phyloP scores from a whole-genome alignment of 176 grass and related monocot species.

The Zoysia pacifica region DNA sequence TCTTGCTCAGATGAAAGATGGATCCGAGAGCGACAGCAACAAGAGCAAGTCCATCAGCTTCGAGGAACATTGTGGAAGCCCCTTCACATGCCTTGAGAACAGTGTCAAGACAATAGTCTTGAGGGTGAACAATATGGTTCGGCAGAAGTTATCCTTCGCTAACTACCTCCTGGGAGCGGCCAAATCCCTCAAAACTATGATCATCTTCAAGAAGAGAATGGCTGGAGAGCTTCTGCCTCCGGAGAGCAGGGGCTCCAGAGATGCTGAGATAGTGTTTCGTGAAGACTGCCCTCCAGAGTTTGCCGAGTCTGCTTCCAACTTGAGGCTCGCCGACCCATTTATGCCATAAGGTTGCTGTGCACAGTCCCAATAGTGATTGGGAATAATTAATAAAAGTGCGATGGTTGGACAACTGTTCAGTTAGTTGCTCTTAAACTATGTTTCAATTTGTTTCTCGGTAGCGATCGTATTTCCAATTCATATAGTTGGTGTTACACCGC shows the following conservation, averaged over 20 bases:
- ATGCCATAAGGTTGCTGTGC: background rate
- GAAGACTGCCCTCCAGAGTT: background rate
- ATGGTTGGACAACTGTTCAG: background rate
- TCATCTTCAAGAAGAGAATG: background rate
- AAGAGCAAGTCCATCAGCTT: background rate
- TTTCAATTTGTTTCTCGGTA: background rate
- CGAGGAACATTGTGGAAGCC: background rate
- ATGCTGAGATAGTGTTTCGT: background rate
- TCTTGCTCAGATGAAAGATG: background rate
- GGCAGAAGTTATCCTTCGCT: background rate
- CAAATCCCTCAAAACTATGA: background rate
- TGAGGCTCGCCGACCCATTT: background rate
- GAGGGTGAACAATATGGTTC: background rate
- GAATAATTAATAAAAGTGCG: too few relatives aligned
- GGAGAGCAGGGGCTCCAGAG: background rate
- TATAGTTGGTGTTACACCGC: too few relatives aligned
- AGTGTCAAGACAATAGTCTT: background rate
- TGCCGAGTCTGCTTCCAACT: background rate
- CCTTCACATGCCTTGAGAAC: background rate
- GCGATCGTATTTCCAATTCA: too few relatives aligned
- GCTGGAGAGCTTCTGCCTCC: background rate
- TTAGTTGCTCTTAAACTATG: background rate
- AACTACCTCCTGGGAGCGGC: background rate
- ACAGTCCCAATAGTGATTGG: background rate
- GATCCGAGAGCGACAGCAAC: too few relatives aligned